These are phyloP conservation scores for Nectriaceae sp. DNA, from an alignment of 2,329 filamentous ascomycete species.

Conservation along the genomic window DNA sequence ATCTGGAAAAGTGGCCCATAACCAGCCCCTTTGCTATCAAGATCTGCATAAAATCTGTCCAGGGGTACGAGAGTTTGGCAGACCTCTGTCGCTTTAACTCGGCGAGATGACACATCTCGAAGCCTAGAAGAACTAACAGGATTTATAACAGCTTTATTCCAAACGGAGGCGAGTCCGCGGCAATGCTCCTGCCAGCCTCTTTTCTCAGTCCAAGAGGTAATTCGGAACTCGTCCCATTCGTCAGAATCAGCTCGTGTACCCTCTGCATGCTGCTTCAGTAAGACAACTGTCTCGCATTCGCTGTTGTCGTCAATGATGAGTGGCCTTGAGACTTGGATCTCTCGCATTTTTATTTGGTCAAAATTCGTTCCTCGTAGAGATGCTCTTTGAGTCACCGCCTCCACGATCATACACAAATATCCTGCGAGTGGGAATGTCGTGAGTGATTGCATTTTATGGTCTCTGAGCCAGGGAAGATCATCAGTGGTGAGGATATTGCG, in stretches of 20 bases:
- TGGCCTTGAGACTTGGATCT: constrained; percentile 29
- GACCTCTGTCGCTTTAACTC: constrained; percentile 5
- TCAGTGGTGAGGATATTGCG: constrained; percentile 48
- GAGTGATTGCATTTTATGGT: constrained; percentile 56
- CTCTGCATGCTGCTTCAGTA: constrained; percentile 28
- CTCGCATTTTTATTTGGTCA: constrained; percentile 26
- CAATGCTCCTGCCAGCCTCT: constrained; percentile 62
- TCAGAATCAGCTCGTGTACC: constrained; percentile 38
- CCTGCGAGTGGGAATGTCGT: constrained; percentile 47
- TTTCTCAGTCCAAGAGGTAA: constrained; percentile 53
- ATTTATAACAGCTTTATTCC: constrained; percentile 22
- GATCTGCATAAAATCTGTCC: constrained; percentile 27
- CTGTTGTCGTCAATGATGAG: constrained; percentile 28
- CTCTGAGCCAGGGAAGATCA: constrained; percentile 57
- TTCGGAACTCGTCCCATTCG: constrained; percentile 57
- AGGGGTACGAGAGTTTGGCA: constrained; percentile 10
- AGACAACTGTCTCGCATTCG: constrained; percentile 27
- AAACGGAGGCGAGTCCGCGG: constrained; percentile 51
- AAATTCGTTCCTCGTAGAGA: constrained; percentile 20
- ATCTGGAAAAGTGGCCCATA: constrained; percentile 29
- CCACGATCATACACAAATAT: constrained; percentile 46
- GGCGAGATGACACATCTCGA: constrained; percentile 12
- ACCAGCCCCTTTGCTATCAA: constrained; percentile 24
- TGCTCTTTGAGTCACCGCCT: constrained; percentile 44
- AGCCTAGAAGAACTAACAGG: constrained; percentile 19